Conservation (phyloP, 2,329 filamentous ascomycete species). For the Calonectria pteridis region DNA sequence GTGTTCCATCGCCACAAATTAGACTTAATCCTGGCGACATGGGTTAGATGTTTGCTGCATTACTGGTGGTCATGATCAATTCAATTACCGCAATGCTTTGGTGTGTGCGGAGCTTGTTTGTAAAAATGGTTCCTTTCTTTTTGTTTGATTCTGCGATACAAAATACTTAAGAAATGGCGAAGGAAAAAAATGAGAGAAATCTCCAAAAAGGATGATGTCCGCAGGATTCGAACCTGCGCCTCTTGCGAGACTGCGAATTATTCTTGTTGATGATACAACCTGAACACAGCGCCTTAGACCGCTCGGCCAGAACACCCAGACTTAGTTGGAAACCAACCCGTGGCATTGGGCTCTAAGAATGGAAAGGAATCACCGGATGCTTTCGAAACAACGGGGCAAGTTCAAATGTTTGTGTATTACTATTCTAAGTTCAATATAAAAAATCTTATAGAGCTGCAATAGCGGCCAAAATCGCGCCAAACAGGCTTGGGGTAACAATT, state of each 20-base stretch:
- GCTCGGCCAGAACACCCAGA: background rate
- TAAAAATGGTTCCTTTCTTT: too few relatives aligned
- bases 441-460: background rate
- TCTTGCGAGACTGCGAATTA: background rate
- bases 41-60: too few relatives aligned
- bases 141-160: background rate
- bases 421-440: background rate
- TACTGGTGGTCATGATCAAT: too few relatives aligned
- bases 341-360: background rate
- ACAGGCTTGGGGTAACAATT: background rate
- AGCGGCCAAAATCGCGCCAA: background rate
- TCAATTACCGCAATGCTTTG: too few relatives aligned
- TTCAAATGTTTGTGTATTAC: background rate
- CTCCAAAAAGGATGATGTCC: background rate
- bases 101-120: too few relatives aligned
- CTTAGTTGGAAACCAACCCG: background rate
- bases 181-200: constrained; percentile 17
- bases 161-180: background rate
- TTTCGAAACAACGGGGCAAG: background rate
- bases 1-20: background rate
- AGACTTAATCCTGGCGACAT: too few relatives aligned
- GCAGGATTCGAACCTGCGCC: background rate
- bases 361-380: background rate
- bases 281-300: background rate
- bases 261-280: background rate